These are phyloP conservation scores for Salvia hispanica DNA, from an alignment of 257 asterid species.

Conservation along the genomic window DNA sequence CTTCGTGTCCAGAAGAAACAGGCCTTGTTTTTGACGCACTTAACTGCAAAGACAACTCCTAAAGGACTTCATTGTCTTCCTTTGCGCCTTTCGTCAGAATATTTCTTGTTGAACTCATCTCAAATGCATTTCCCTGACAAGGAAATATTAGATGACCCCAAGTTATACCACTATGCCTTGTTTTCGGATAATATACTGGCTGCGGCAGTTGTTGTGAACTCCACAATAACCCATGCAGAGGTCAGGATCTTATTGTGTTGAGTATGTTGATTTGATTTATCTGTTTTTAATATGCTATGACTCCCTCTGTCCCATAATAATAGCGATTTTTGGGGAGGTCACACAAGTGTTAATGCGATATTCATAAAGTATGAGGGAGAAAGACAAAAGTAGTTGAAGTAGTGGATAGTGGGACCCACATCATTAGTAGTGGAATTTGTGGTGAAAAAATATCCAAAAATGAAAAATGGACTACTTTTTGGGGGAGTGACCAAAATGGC, in stretches of 20 bases:
- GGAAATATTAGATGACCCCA: conserved; percentile 64
- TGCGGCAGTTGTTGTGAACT: conserved; percentile 72
- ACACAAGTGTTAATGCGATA: too few species aligned
- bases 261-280: neutral
- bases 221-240: conserved; percentile 56
- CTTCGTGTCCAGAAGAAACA: conserved; percentile 61
- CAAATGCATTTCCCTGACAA: conserved; percentile 59
- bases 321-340: too few species aligned
- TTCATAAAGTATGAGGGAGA: too few species aligned
- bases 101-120: conserved; percentile 49
- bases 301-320: too few species aligned
- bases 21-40: conserved; percentile 55
- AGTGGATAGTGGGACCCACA: too few species aligned
- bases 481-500: too few species aligned
- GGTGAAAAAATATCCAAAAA: too few species aligned
- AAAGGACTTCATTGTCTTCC: conserved; percentile 71
- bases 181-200: conserved; percentile 90
- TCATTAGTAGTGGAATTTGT: too few species aligned
- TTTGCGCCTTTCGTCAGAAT: conserved; percentile 58
- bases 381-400: too few species aligned
- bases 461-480: too few species aligned
- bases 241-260: conserved; percentile 28
- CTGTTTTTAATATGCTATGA: neutral
- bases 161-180: conserved; percentile 85
- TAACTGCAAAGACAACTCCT: conserved; percentile 56